These are phyloP conservation scores for Kwoniella botswanensis DNA, from an alignment of 768 basidiomycete species.

Conservation along the genomic window DNA sequence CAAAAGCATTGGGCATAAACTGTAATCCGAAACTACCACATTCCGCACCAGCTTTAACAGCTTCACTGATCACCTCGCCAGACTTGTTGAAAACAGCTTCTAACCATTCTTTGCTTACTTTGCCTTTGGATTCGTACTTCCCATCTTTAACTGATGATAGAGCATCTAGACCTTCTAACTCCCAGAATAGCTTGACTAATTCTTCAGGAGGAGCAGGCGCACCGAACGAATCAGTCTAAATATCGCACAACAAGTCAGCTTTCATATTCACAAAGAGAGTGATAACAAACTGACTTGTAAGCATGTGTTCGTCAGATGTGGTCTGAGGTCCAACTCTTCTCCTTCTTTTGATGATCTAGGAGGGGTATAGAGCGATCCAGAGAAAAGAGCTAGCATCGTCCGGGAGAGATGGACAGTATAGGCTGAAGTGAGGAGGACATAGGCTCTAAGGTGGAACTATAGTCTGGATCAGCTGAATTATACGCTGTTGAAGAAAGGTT, in stretches of 20 bases:
- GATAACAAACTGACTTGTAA: slow-evolving; percentile 63
- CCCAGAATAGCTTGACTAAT: slow-evolving; percentile 75
- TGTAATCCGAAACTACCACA: slow-evolving; percentile 66
- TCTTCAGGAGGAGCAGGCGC: slow-evolving; percentile 64
- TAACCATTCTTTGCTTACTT: slow-evolving; percentile 60
- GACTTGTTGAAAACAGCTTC: slow-evolving; percentile 68
- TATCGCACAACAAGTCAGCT: slow-evolving; percentile 3
- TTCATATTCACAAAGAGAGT: no score
- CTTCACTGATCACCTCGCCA: slow-evolving; percentile 71
- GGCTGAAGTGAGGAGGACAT: slow-evolving; percentile 68
- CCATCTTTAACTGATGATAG: slow-evolving; percentile 33
- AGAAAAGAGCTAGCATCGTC: slow-evolving; percentile 85
- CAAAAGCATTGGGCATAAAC: slow-evolving; percentile 89
- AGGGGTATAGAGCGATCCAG: slow-evolving; percentile 69
- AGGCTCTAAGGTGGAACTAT: slow-evolving; percentile 92
- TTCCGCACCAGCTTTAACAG: slow-evolving; percentile 81
- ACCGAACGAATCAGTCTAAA: slow-evolving; percentile 61
- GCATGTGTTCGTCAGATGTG: slow-evolving; percentile 92
- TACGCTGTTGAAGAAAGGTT: background rate
- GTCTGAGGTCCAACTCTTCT: slow-evolving; percentile 62
- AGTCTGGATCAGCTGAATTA: background rate
- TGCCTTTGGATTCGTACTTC: slow-evolving; percentile 27
- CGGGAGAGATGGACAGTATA: slow-evolving; percentile 79
- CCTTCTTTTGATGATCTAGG: slow-evolving; percentile 59
- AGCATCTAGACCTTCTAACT: slow-evolving; percentile 66